Base-by-base conservation (phyloP, 306 rosid species). In the Alnus glutinosa region DNA sequence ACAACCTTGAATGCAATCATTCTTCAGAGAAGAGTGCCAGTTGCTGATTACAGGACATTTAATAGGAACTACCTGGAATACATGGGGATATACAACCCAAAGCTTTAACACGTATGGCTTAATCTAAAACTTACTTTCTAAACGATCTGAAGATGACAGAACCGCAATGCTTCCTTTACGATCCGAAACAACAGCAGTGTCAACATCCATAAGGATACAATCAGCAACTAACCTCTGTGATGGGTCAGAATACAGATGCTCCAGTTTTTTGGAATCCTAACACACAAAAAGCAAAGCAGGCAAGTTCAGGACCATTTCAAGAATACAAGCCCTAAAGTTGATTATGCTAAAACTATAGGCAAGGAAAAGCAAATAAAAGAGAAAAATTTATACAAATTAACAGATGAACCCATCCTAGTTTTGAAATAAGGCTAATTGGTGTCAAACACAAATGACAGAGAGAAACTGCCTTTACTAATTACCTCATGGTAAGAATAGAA, bases 111-210 rank as follows among this genome's bases (percentile, higher is more conserved):
- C 34, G 55, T 50, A 78, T 81, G 77, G 74, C 80, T 18, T 68
- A 79, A 62, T 70, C 32, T 54, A 59, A 66, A 50, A 76, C 73
- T 77, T 84, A 92, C 98, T 93, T 89, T 92, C 97, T 84, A 88
- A 82, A 73, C 87, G 86, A 85, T 87, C 90, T 71, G 97, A 80
- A 81, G 88, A 87, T 74, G 92, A 88, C 78, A 94, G 88, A 76
- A 94, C 88, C 79, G 95, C 93, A 74, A 92, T 86, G 88, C 97
- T 86, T 79, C 98, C 98, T 88, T 89, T 91, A 23, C 97, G 97
- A 85, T 94, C 98, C 9, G 98, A 92, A 86, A 94, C 98, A 84
- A 92, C 87, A 77, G 97, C 97, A 0, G 95, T 92, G 76, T 92
- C 86, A 50, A 83, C 78, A 87, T 94, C 97, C 92, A 89, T 83